Percentiles rank a stretch among this genome's conserved stretches.
These are phyloP conservation scores for Gossypium anomalum DNA, from an alignment of 345 rosid genomes.

Conservation along the genomic window DNA sequence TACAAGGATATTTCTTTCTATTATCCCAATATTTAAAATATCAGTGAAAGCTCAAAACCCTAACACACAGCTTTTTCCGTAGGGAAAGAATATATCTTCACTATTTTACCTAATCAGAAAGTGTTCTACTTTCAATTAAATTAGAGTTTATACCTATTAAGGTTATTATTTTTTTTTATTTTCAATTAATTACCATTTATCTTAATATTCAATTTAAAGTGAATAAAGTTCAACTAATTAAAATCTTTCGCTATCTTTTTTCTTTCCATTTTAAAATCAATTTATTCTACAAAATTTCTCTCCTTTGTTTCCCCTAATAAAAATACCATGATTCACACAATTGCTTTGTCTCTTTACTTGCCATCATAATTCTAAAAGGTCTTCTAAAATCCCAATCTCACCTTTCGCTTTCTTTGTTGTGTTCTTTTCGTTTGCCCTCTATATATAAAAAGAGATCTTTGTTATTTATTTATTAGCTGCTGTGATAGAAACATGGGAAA, in stretches of 20 bases:
- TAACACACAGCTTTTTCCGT: no score
- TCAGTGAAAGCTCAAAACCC: no score
- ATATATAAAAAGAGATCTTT: no score
- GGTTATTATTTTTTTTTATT: not conserved
- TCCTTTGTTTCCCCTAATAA: not conserved
- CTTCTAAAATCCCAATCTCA: not conserved
- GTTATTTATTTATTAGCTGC: not conserved
- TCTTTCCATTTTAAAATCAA: not conserved
- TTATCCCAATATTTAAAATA: no score
- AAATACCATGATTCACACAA: not conserved
- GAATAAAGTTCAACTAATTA: not conserved
- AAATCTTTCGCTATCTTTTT: not conserved
- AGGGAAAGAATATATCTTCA: no score
- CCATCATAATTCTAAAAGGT: not conserved
- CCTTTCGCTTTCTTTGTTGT: not conserved
- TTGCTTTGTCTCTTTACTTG: not conserved
- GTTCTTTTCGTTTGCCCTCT: no score
- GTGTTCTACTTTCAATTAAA: not conserved
- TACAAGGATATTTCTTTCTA: no score
- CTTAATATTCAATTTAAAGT: not conserved
- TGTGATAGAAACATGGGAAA: not conserved
- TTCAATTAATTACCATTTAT: not conserved
- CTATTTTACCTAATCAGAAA: no score
- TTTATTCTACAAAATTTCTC: not conserved
- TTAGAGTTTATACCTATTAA: no score